Percentiles rank a stretch among this genome's conserved stretches.
Conservation (phyloP, 257 asterid genomes). For the Capsicum baccatum region DNA sequence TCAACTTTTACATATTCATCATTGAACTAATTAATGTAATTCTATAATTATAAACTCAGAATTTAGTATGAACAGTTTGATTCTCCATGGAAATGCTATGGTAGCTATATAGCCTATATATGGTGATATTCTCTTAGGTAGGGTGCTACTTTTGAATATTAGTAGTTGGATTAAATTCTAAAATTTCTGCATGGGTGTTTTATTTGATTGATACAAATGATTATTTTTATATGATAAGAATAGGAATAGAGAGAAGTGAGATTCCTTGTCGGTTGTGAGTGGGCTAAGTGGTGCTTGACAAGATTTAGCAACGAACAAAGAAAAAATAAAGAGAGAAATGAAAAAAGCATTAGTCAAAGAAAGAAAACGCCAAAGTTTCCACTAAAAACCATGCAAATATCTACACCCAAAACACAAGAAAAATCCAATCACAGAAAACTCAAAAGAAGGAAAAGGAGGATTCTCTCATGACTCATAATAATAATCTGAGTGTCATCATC, state of each 20-base stretch:
- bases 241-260: constrained; percentile 10
- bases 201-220: constrained; percentile 16
- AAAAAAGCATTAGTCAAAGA: constrained; percentile 16
- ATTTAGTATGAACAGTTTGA: neutral
- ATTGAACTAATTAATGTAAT: neutral
- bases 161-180: constrained; percentile 5
- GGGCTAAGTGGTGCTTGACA: constrained; percentile 29
- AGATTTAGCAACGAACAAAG: neutral
- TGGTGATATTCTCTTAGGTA: neutral
- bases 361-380: constrained; percentile 49
- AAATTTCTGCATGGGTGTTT: neutral
- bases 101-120: neutral
- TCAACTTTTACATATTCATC: neutral
- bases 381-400: constrained; percentile 47
- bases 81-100: neutral
- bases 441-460: constrained; percentile 18
- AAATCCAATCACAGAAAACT: constrained; percentile 13
- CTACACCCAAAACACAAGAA: constrained; percentile 26
- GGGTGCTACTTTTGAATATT: neutral
- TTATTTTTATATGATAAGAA: neutral
- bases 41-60: neutral
- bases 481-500: constrained; percentile 8
- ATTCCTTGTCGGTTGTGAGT: constrained; percentile 37
- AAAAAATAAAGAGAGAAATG: neutral
- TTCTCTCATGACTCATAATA: neutral